Percentiles rank a stretch among this genome's conserved stretches.
phyloP scores from a whole-genome alignment of 139 green algal genomes.

The Auxenochlorella pyrenoidosa region DNA sequence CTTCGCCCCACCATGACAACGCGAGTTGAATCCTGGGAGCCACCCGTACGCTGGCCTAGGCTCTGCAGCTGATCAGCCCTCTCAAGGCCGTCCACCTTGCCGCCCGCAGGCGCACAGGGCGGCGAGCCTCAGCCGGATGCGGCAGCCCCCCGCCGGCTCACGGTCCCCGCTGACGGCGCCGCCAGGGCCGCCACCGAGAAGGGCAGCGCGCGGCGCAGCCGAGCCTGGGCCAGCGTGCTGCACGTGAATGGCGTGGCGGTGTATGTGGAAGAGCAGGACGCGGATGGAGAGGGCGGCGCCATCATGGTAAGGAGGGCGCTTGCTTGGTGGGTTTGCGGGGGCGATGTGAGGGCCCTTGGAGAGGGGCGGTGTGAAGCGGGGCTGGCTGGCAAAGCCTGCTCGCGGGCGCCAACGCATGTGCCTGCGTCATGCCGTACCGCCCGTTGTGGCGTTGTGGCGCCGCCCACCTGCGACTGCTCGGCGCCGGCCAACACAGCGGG shows the following conservation, averaged over 20 bases:
- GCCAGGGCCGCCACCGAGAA: neutral
- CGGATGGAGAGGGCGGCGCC: constrained; percentile 47
- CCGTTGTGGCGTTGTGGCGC: no score
- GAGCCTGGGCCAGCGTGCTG: constrained; percentile 37
- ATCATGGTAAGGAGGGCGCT: constrained; percentile 48
- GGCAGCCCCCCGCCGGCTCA: neutral
- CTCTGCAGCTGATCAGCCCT: neutral
- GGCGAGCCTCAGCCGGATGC: neutral
- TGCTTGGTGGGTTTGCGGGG: neutral
- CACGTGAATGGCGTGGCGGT: constrained; percentile 52
- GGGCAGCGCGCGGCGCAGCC: neutral
- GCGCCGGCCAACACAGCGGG: no score
- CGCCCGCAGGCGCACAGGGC: neutral
- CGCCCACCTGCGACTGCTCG: no score
- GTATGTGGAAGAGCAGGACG: constrained; percentile 47
- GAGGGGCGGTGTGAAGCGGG: no score
- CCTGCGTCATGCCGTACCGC: no score
- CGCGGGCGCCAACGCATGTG: no score
- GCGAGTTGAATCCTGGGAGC: neutral
- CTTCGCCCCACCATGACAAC: no score
- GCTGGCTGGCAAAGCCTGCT: no score
- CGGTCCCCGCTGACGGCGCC: neutral
- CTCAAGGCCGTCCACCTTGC: neutral
- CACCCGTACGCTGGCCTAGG: neutral
- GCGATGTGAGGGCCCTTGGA: neutral